Conservation (phyloP, 495 filamentous ascomycete species). For the Evansstolkia leycettana region DNA sequence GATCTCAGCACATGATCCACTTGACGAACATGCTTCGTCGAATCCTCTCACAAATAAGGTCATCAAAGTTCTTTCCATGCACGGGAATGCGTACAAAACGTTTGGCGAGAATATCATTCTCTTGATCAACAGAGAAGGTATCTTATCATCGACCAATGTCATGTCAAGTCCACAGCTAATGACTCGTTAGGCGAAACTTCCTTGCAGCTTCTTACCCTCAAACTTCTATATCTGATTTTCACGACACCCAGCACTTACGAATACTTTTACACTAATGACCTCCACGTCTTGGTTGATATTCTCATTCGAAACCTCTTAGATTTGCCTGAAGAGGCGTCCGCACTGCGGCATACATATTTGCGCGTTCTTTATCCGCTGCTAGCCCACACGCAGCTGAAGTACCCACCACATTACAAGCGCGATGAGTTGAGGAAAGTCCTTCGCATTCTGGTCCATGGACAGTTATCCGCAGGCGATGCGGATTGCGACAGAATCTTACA, state of each 20-base stretch:
- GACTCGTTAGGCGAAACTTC: constrained; percentile 55
- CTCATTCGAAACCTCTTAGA: constrained; percentile 93
- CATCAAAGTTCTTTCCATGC: constrained; percentile 71
- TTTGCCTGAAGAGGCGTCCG: constrained; percentile 65
- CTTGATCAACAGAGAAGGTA: constrained; percentile 86
- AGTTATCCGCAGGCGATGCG: constrained; percentile 19
- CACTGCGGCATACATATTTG: constrained; percentile 93
- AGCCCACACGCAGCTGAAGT: constrained; percentile 76
- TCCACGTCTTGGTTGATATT: constrained; percentile 88
- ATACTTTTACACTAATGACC: constrained; percentile 97
- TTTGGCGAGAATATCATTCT: constrained; percentile 98
- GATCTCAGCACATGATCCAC: constrained; percentile 52
- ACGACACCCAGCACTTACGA: constrained; percentile 84
- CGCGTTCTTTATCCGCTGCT: constrained; percentile 85
- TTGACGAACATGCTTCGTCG: constrained; percentile 18
- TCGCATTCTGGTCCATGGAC: constrained; percentile 43
- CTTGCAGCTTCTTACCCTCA: constrained; percentile 86
- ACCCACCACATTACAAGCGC: constrained; percentile 81
- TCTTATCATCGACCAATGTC: neutral
- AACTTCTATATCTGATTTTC: constrained; percentile 89
- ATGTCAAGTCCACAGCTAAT: neutral
- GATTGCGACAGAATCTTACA: constrained; percentile 48
- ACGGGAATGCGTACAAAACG: constrained; percentile 74
- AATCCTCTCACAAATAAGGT: constrained; percentile 77
- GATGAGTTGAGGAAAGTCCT: constrained; percentile 72